phyloP scores from a whole-genome alignment of 2,329 filamentous ascomycete species.

The Beauveria bassiana region DNA sequence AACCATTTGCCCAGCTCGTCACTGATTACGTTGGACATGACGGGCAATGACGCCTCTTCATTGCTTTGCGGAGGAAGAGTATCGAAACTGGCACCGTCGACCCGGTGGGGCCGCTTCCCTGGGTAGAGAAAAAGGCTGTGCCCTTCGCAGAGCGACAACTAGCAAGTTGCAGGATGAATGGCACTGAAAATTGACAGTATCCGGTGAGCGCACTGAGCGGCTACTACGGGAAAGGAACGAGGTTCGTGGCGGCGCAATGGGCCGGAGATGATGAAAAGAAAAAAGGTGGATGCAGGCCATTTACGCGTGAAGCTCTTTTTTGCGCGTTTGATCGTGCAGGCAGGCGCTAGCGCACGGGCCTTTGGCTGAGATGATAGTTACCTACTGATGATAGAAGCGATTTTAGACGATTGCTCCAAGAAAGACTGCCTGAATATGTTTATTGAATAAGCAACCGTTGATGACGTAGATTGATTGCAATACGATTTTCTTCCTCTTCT shows the following conservation, averaged over 20 bases:
- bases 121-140: neutral
- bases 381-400: neutral
- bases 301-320: constrained; percentile 6
- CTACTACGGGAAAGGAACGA: neutral
- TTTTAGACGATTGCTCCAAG: neutral
- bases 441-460: neutral
- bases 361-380: neutral
- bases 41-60: neutral
- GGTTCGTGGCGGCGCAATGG: neutral
- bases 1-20: constrained; percentile 37
- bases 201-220: neutral
- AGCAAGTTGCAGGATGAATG: neutral
- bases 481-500: neutral
- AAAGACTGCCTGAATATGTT: neutral
- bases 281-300: constrained; percentile 9
- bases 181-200: neutral
- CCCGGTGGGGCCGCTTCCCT: neutral
- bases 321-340: neutral
- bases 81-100: neutral
- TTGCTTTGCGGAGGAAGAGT: neutral
- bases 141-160: neutral
- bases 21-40: constrained; percentile 9
- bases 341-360: constrained; percentile 1
- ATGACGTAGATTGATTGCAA: neutral
- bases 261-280: neutral